Percentiles rank a stretch among this genome's conserved stretches.
phyloP scores from a whole-genome alignment of 805 yeast genomes.

The Metschnikowia anglica region DNA sequence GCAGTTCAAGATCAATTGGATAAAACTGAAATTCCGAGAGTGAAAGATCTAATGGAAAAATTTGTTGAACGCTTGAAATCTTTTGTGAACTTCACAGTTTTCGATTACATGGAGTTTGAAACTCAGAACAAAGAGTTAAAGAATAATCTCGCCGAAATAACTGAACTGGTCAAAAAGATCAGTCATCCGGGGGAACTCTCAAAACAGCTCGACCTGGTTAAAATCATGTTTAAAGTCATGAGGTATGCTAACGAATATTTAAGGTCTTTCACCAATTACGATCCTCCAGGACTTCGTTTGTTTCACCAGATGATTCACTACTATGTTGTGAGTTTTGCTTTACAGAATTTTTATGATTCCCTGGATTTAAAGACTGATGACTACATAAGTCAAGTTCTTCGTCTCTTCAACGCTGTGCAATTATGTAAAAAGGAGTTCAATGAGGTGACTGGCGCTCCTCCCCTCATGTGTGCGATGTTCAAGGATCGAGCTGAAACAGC shows the following conservation, averaged over 20 bases:
- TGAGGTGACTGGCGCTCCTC: too few relatives aligned
- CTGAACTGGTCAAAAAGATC: not conserved
- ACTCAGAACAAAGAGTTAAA: not conserved
- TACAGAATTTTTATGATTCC: not conserved
- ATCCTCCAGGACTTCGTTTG: not conserved
- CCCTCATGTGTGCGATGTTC: too few relatives aligned
- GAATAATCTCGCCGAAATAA: not conserved
- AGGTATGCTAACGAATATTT: not conserved
- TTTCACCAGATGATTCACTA: not conserved
- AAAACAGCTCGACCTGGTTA: not conserved
- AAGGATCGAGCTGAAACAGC: too few relatives aligned
- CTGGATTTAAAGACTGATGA: too few relatives aligned
- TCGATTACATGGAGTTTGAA: not conserved
- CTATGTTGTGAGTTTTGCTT: not conserved
- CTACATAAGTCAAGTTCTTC: too few relatives aligned
- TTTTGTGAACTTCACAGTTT: not conserved
- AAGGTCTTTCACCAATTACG: not conserved
- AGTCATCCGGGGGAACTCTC: not conserved
- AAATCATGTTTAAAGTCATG: not conserved
- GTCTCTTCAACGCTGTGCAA: too few relatives aligned
- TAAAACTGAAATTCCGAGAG: not conserved
- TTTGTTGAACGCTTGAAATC: not conserved
- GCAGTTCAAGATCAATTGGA: too few relatives aligned
- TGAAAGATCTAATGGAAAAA: not conserved
- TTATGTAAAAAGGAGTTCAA: too few relatives aligned